A percentile compares a stretch with the other conserved stretches of the same genome.
Evolutionary conservation across 2,329 filamentous ascomycete species (phyloP).

Genomic region (Orbilia oligospora): DNA sequence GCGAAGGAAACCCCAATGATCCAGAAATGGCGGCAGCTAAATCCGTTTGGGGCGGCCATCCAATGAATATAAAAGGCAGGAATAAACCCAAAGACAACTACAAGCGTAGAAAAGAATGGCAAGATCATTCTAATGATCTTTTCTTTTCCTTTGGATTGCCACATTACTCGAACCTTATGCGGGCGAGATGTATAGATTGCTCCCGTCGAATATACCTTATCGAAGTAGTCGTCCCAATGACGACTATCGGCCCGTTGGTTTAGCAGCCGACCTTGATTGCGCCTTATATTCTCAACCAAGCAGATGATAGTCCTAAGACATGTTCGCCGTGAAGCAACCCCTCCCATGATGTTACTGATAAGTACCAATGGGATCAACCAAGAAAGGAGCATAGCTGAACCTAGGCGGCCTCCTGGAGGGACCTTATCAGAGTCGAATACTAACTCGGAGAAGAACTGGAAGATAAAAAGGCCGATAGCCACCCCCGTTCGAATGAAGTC

Average conservation of each 20-base stretch:
- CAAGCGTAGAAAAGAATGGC: background rate
- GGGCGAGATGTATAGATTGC: conserved; percentile 13
- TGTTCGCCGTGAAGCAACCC: conserved; percentile 6
- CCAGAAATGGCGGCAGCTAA: conserved; percentile 16
- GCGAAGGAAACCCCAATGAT: conserved; percentile 15
- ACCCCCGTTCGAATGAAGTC: background rate
- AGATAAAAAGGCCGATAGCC: background rate
- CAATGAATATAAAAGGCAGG: conserved; percentile 17
- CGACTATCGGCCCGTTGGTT: background rate
- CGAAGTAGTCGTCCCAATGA: conserved; percentile 18
- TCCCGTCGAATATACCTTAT: background rate
- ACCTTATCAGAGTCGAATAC: conserved; percentile 2
- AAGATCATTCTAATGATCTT: background rate
- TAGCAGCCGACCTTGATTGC: background rate
- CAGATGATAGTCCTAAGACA: conserved; percentile 11
- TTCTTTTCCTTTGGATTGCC: background rate
- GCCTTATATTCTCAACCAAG: background rate
- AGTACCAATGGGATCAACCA: conserved; percentile 16
- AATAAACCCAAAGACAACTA: conserved; percentile 15
- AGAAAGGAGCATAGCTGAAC: conserved; percentile 16
- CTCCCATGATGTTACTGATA: conserved; percentile 15
- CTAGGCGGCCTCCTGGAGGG: conserved; percentile 12
- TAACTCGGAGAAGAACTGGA: conserved; percentile 1
- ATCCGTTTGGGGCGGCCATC: background rate
- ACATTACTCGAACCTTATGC: background rate